Base-by-base conservation (phyloP, 2,329 filamentous ascomycete species). In the Apiospora sp. region DNA sequence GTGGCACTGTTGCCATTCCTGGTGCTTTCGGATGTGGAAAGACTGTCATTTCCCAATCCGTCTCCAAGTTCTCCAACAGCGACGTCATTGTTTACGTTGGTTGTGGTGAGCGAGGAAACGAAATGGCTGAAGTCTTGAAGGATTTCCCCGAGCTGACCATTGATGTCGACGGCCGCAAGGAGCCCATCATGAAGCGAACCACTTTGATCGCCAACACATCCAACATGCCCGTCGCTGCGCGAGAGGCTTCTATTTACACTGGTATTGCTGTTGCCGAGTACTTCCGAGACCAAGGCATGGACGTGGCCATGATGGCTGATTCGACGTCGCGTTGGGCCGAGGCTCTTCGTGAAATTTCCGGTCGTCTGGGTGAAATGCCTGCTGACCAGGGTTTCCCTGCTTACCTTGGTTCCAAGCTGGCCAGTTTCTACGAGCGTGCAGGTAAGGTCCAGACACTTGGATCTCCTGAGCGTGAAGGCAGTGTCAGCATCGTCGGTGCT, bases 41-140 rank as follows among this genome's bases (percentile, higher is more conserved):
- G 92, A 99, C 96, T 80, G 96, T 99, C 87, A 99, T 99, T 85
- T 95, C 92, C 80, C 96, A 99, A 86, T 97, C 94, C 74, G 93
- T 99, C 75, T 99, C 96, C 84, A 99, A 99, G 86, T 99, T 99
- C 88, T 99, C 96, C 81, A 99, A 99, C 91, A 96, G 93, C 83
- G 96, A 99, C 83, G 94, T 98, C 80, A 99, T 99, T 78, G 94
- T 99, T 78, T 99, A 99, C 82, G 96, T 99, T 74, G 96, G 96
- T 73, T 92, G 89, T 81, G 84, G 94, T 78, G 96, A 99, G 86
- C 93, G 96, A 79, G 96, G 96, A 78, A 99, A 99, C 82, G 96
- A 99, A 86, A 99, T 99, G 96, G 96, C 96, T 76, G 96, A 99
- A 89, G 96, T 99, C 78, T 89, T 99, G 89, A 98, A 98, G 93